Evolutionary conservation across 2,329 filamentous ascomycete species (phyloP).

Genomic region (Epichloe glyceriae): DNA sequence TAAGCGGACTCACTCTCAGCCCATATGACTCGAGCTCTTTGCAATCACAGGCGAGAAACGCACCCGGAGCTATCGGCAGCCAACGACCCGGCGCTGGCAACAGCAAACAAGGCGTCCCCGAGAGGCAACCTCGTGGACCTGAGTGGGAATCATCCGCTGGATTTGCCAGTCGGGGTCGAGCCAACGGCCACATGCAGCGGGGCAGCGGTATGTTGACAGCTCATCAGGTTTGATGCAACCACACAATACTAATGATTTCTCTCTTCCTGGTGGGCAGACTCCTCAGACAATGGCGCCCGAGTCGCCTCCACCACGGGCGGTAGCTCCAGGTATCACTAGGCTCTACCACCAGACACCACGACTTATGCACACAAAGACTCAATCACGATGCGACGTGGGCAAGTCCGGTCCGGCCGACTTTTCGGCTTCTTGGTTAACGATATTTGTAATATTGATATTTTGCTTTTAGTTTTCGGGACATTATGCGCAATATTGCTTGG

Average conservation of each 20-base stretch:
- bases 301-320: slow-evolving; percentile 22
- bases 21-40: slow-evolving; percentile 33
- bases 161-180: slow-evolving; percentile 39
- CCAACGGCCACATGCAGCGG: slow-evolving; percentile 48
- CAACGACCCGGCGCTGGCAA: slow-evolving; percentile 43
- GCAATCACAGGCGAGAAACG: slow-evolving; percentile 27
- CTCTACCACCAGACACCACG: not conserved
- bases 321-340: slow-evolving; percentile 25
- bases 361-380: not conserved
- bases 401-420: not conserved
- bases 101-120: slow-evolving; percentile 33
- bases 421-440: not conserved
- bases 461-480: not conserved
- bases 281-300: slow-evolving; percentile 29
- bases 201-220: slow-evolving; percentile 39
- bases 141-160: slow-evolving; percentile 45
- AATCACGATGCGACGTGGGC: slow-evolving; percentile 1
- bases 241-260: not conserved
- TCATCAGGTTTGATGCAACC: not conserved
- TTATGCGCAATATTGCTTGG: not conserved
- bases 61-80: slow-evolving; percentile 51
- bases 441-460: slow-evolving; percentile 5
- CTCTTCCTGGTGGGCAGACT: slow-evolving; percentile 18
- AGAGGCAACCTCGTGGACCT: slow-evolving; percentile 51
- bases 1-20: slow-evolving; percentile 38